Evolutionary conservation across 2,329 filamentous ascomycete species (phyloP).

Genomic region (Xylaria sp.): DNA sequence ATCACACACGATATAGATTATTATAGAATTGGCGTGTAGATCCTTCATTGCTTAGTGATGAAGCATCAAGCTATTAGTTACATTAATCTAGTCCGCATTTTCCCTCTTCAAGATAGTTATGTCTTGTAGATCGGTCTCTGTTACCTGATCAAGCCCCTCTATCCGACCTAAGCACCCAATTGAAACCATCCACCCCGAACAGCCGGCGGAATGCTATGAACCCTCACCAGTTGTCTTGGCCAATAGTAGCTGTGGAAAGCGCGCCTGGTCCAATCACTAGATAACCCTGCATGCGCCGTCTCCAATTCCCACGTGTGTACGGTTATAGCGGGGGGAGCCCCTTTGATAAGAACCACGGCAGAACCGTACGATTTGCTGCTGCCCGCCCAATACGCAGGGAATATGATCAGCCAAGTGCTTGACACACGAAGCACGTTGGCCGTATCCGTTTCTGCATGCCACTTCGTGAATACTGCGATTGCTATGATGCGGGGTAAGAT

Average conservation of each 20-base stretch:
- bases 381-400: too few relatives aligned
- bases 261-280: neutral
- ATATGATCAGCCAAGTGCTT: constrained; percentile 10
- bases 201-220: neutral
- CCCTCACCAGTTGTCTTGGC: constrained; percentile 1
- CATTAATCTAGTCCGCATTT: neutral
- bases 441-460: constrained; percentile 3
- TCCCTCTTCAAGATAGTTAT: neutral
- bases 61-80: neutral
- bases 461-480: constrained; percentile 15
- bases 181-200: too few relatives aligned
- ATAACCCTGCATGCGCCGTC: constrained; percentile 5
- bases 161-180: neutral
- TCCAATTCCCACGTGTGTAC: constrained; percentile 8
- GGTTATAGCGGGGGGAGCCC: constrained; percentile 8
- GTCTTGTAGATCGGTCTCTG: neutral
- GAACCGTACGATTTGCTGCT: constrained; percentile 11
- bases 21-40: neutral
- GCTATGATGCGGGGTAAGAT: constrained; percentile 42
- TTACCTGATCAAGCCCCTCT: neutral
- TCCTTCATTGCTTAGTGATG: neutral
- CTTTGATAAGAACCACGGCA: constrained; percentile 19
- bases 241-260: neutral
- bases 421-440: constrained; percentile 15
- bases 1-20: neutral